These are phyloP conservation scores for Talaromyces trachyspermus DNA, from an alignment of 495 filamentous ascomycete species.

Conservation along the genomic window DNA sequence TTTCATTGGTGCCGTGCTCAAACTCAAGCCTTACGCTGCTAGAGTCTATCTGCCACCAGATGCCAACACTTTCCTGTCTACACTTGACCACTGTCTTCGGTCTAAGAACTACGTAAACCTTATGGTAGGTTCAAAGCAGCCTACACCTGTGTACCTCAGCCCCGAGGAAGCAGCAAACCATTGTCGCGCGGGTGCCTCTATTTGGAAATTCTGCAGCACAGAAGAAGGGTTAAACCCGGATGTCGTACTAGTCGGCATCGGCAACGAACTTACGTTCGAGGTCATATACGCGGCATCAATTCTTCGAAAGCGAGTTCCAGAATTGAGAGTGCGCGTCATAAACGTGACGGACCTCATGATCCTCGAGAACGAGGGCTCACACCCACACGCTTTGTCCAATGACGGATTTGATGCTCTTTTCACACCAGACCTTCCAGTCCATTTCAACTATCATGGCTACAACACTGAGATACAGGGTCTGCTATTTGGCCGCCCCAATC, in stretches of 20 bases:
- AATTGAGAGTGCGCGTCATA: constrained; percentile 54
- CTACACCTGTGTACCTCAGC: constrained; percentile 58
- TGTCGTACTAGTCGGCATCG: constrained; percentile 63
- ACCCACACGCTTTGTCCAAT: constrained; percentile 53
- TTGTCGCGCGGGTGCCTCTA: constrained; percentile 54
- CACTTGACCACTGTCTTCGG: constrained; percentile 55
- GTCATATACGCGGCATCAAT: constrained; percentile 57
- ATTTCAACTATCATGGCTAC: constrained; percentile 72
- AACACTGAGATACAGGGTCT: constrained; percentile 54
- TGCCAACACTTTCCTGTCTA: constrained; percentile 64
- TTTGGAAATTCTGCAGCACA: constrained; percentile 60
- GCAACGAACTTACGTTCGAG: constrained; percentile 65
- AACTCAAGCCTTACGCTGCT: constrained; percentile 57
- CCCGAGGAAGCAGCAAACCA: constrained; percentile 59
- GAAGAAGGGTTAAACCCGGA: constrained; percentile 54
- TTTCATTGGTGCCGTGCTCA: constrained; percentile 66
- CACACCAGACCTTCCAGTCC: constrained; percentile 49
- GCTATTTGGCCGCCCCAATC: constrained; percentile 49
- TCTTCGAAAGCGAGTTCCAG: constrained; percentile 44
- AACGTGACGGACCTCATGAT: constrained; percentile 74
- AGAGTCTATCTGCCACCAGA: constrained; percentile 70
- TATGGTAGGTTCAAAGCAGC: constrained; percentile 69
- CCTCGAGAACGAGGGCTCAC: constrained; percentile 48
- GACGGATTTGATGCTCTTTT: constrained; percentile 54
- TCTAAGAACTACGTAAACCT: constrained; percentile 65